A percentile compares a stretch with the other conserved stretches of the same genome.
phyloP scores from a whole-genome alignment of 1,139 yeast genomes.

The Protomyces macrosporus region DNA sequence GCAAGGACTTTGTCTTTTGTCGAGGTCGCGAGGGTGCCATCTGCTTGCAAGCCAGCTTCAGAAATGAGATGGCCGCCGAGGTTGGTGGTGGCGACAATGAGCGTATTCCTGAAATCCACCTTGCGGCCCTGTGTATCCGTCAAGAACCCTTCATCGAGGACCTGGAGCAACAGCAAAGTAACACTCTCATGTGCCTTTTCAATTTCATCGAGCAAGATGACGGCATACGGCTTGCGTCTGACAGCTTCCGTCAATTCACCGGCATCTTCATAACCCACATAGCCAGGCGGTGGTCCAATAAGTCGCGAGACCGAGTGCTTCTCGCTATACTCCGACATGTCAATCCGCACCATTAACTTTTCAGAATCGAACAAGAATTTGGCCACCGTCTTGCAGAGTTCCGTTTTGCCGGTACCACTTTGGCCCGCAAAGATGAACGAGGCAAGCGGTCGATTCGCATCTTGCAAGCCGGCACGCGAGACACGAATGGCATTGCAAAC shows the following conservation, averaged over 20 bases:
- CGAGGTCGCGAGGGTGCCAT: constrained; percentile 44
- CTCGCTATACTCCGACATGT: constrained; percentile 97
- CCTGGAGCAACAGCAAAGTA: constrained; percentile 80
- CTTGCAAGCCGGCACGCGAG: constrained; percentile 93
- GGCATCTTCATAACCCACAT: constrained; percentile 82
- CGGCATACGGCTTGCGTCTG: constrained; percentile 88
- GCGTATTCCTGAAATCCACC: constrained; percentile 88
- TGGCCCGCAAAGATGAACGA: constrained; percentile 95
- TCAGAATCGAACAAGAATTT: constrained; percentile 87
- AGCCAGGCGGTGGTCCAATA: constrained; percentile 97
- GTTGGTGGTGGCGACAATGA: constrained; percentile 95
- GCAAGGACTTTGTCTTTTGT: constrained; percentile 58
- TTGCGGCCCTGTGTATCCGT: constrained; percentile 94
- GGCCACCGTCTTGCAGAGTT: constrained; percentile 84
- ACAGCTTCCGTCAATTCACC: constrained; percentile 87
- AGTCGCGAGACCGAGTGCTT: constrained; percentile 82
- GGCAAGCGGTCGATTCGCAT: constrained; percentile 90
- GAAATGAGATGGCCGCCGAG: constrained; percentile 85
- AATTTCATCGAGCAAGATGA: constrained; percentile 87
- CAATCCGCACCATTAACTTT: constrained; percentile 78
- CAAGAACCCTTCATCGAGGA: constrained; percentile 86
- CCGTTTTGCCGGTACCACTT: constrained; percentile 97
- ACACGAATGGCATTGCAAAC: constrained; percentile 91
- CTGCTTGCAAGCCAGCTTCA: constrained; percentile 40
- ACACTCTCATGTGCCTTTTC: constrained; percentile 96